Evolutionary conservation across 345 rosid genomes (phyloP), one percentile per base, ranked within the genome.

Genomic region (Pugionium cornutum): DNA sequence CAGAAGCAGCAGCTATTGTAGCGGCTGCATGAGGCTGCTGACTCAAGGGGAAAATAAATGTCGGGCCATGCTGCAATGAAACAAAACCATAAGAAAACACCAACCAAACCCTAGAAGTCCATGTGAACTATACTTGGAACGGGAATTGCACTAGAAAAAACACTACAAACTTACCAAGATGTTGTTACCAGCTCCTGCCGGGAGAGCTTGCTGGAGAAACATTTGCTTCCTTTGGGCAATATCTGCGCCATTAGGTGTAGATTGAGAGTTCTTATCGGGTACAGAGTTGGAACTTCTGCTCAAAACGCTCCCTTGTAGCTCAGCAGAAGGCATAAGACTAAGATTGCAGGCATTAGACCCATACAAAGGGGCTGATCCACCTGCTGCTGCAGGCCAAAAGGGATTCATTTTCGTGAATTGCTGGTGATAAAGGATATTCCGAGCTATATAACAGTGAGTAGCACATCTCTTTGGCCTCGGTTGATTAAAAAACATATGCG

Each of bases 381-480:
- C 85, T 1, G 94, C 83, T 5, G 92, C 85, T 0, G 97, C 83
- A 1, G 95, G 83, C 99, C 99, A 95, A 82, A 83, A 95, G 25
- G 88, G 84, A 81, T 86, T 90, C 78, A 95, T 84, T 78, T 86
- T 87, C 2, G 83, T 58, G 33, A 87, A 76, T 70, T 91, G 99
- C 79, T 87, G 97, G 66, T 85, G 84, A 60, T 64, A 80, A 30
- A 62, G 83, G 53, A 95, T 87, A 60, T 78, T 95, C 53, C 91
- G 78, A 28, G 99, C 97, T 58, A 95, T 85, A 65, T 91, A 91
- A 77, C 83, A 91, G 73, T 95, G 99, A 29, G 97, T 95, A 25
- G 95, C 96, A 75, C 97, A 95, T 76, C 91, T 83, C 78, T 87
- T 91, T 8, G 88, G 96, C 66, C 91, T 81, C 1, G 95, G 88